Base-by-base conservation (phyloP, 2,329 filamentous ascomycete species). In the Aspergillus eucalypticola region DNA sequence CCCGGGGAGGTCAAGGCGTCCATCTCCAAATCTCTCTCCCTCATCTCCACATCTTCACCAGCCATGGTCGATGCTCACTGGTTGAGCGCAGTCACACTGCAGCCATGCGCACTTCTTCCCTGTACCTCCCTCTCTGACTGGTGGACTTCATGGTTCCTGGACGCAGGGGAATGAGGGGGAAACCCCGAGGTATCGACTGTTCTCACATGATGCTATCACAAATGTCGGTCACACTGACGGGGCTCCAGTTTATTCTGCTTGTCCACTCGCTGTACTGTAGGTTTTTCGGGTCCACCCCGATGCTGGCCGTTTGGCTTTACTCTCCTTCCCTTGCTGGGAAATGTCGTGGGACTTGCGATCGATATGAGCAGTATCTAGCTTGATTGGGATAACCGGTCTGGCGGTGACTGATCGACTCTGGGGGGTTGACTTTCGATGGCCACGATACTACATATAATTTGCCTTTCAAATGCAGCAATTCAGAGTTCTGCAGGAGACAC, bases 151-250 rank as follows among this genome's bases (percentile, higher is more conserved):
- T 32, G 46, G 46, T 44, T 38, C 46, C 27, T 60, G 42, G 23
- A 58, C 38, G 46, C 25, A 53, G 49, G 46, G 49, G 50, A 27
- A 55, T 42, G 39, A 42, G 38, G 52, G 52, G 52, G 27, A 44
- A 39, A 10, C n/a, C 27, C 11, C 38, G 23, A 29, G 38, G 32
- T 35, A 29, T 46, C 21, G 23, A 8, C 10, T 21, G 11, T 29
- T 54, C 55, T 65, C 64, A 65, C 63, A 65, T 66, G 64, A 65
- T 64, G 53, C 35, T n/a, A 64, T 66, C 63, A 65, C 61, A 51
- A 60, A 27, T 52, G 17, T 57, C 35, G 58, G 64, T 66, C 62
- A 66, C 56, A 54, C 25, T 46, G 7, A 51, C 21, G 27, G 27
- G 21, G 27, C 39, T 25, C n/a, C 23, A 21, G 35, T 25, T 25